Evolutionary conservation across 2,329 filamentous ascomycete species (phyloP), one percentile per base, ranked within the genome.

Genomic region (Aureobasidium uvarum): DNA sequence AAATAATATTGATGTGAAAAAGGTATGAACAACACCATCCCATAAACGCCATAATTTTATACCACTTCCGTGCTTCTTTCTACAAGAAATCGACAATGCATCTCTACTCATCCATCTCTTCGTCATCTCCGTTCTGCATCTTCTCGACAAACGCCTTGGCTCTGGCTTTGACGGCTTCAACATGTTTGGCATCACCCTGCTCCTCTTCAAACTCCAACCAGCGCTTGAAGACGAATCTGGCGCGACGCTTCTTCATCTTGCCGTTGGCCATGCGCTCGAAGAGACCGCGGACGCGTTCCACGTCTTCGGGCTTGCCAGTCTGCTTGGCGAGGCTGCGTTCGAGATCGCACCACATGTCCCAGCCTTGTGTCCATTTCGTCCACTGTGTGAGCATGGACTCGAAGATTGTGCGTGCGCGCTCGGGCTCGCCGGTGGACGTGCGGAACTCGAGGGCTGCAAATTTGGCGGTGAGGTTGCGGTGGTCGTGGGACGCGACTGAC

Each of bases 381-480:
- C 89, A 96, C 5, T 89, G 89, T 41, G 86, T 85, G 8, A 99
- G 83, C 10, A 99, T 83, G 45, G 89, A 90, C 77, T 97, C 94
- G 72, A 98, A 98, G 74, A 98, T 89, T 31, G 96, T 99, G 20
- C 96, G 89, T 11, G 95, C 95, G 66, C 91, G 90, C 79, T 99
- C 96, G 2, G 92, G 82, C 71, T 96, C 91, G 64, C 93, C 93
- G 72, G 89, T 86, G 11, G 33, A 10, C 8, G 86, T 77, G 69
- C 88, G 89, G 84, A 96, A 99, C 77, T 99, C 95, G 25, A 99
- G 85, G 20, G 91, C 89, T 0, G 90, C 95, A 75, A 99, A 97
- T 70, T 94, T 93, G 71, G 89, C 86, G 65, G 94, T 92, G 0
- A 96, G 84, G 67, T 87, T 85, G 45, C 91, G 83, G 76, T 92